phyloP scores from a whole-genome alignment of 495 filamentous ascomycete species.

The Penicillium bovifimosum region DNA sequence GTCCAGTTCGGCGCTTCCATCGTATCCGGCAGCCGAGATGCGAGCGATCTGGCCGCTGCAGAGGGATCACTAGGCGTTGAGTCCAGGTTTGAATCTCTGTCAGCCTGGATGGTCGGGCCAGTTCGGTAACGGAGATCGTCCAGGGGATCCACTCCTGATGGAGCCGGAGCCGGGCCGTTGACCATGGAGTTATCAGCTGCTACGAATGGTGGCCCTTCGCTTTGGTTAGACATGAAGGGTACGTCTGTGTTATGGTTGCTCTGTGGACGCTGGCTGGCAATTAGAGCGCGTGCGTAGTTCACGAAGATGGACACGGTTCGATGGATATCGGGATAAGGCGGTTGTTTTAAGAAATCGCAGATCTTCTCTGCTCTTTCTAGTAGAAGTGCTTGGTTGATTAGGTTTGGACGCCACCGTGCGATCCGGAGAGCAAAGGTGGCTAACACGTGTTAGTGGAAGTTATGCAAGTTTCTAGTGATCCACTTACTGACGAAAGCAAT shows the following conservation, averaged over 20 bases:
- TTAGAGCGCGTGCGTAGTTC: conserved; percentile 36
- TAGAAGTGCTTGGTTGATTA: conserved; percentile 33
- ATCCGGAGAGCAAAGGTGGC: conserved; percentile 40
- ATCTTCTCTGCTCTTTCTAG: conserved; percentile 35
- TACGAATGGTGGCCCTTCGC: conserved; percentile 13
- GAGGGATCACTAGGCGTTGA: conserved; percentile 21
- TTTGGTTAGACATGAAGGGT: conserved; percentile 14
- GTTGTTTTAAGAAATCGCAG: conserved; percentile 37
- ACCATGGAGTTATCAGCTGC: conserved; percentile 18
- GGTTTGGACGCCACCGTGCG: conserved; percentile 36
- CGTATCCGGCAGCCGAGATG: conserved; percentile 28
- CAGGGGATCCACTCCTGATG: conserved; percentile 13
- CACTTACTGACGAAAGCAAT: conserved; percentile 43
- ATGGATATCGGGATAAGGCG: conserved; percentile 42
- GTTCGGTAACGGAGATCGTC: conserved; percentile 22
- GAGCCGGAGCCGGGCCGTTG: conserved; percentile 17
- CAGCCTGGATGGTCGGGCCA: conserved; percentile 12
- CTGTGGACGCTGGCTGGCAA: conserved; percentile 28
- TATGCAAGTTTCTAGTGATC: background rate
- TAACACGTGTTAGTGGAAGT: conserved; percentile 5
- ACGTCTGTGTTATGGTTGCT: conserved; percentile 17
- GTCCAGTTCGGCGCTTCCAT: conserved; percentile 42
- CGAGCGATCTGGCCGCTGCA: conserved; percentile 24
- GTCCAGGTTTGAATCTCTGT: conserved; percentile 19
- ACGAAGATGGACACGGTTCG: conserved; percentile 42